A percentile compares a stretch with the other conserved stretches of the same genome.
These are phyloP conservation scores for Cordyceps sp. DNA, from an alignment of 2,329 filamentous ascomycete species.

Conservation along the genomic window DNA sequence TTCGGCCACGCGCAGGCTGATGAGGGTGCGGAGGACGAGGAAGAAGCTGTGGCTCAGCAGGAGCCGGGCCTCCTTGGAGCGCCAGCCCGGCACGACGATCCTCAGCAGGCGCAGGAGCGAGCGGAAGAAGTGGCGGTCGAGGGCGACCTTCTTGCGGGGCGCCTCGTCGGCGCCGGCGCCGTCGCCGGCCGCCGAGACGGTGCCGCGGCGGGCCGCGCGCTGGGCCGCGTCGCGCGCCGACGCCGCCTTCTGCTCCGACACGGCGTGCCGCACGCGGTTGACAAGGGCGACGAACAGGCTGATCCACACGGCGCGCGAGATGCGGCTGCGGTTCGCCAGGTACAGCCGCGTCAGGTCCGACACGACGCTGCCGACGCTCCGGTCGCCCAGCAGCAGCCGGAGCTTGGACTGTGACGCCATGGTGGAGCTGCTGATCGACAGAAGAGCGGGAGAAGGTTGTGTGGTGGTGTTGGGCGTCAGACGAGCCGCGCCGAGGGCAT, in stretches of 20 bases:
- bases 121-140: slow-evolving; percentile 70
- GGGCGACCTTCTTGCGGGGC: slow-evolving; percentile 65
- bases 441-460: background rate
- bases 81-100: slow-evolving; percentile 84
- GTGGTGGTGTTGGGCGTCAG: background rate
- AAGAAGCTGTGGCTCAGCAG: slow-evolving; percentile 88
- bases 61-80: slow-evolving; percentile 72
- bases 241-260: slow-evolving; percentile 83
- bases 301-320: slow-evolving; percentile 72
- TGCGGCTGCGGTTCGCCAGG: slow-evolving; percentile 60
- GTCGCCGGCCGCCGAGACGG: slow-evolving; percentile 21
- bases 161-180: slow-evolving; percentile 10
- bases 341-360: slow-evolving; percentile 56
- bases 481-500: background rate
- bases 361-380: slow-evolving; percentile 47
- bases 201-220: slow-evolving; percentile 28
- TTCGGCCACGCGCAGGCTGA: slow-evolving; percentile 93
- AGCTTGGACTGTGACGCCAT: slow-evolving; percentile 71
- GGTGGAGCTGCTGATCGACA: background rate
- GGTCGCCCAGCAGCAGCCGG: slow-evolving; percentile 26
- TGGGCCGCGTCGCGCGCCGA: slow-evolving; percentile 49
- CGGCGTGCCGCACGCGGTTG: slow-evolving; percentile 79
- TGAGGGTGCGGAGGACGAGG: slow-evolving; percentile 73
- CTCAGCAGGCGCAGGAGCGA: slow-evolving; percentile 61
- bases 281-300: slow-evolving; percentile 64